Percentiles rank a stretch among this genome's conserved stretches.
These are phyloP conservation scores for Sugiyamaella grinbergsii DNA, from an alignment of 1,139 yeast genomes.

Conservation along the genomic window DNA sequence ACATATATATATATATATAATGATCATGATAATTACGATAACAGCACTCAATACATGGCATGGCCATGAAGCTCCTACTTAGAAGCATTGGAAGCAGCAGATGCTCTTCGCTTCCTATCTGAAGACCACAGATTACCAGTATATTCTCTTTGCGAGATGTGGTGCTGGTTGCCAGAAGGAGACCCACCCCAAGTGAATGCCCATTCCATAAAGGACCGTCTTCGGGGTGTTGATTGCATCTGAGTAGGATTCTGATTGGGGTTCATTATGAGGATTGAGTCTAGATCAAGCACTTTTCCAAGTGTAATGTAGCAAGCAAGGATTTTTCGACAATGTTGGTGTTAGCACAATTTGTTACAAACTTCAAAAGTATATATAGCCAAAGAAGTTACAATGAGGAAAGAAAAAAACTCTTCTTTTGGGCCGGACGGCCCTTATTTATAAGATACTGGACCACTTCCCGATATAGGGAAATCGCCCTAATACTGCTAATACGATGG, in stretches of 20 bases:
- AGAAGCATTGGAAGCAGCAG: constrained; percentile 19
- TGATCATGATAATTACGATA: neutral
- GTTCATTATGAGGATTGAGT: constrained; percentile 17
- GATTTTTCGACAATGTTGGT: too few species aligned
- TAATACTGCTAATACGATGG: too few species aligned
- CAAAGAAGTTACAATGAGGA: too few species aligned
- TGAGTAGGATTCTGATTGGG: constrained; percentile 15
- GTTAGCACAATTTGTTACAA: too few species aligned
- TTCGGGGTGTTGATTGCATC: constrained; percentile 8
- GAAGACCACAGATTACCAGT: constrained; percentile 23
- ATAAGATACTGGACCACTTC: too few species aligned
- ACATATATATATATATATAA: too few species aligned
- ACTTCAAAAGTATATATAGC: too few species aligned
- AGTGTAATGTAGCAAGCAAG: neutral
- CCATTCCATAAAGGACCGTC: constrained; percentile 23
- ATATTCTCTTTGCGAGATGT: constrained; percentile 23
- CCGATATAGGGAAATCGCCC: too few species aligned
- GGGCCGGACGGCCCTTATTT: too few species aligned
- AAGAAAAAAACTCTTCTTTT: too few species aligned
- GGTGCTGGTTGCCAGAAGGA: constrained; percentile 16
- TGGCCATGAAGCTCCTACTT: too few species aligned
- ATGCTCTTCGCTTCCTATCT: constrained; percentile 21
- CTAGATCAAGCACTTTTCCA: constrained; percentile 20
- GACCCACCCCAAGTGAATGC: constrained; percentile 20
- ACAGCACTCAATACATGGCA: too few species aligned